These are phyloP conservation scores for Clavaria fumosa DNA, from an alignment of 768 basidiomycete genomes.

Conservation along the genomic window DNA sequence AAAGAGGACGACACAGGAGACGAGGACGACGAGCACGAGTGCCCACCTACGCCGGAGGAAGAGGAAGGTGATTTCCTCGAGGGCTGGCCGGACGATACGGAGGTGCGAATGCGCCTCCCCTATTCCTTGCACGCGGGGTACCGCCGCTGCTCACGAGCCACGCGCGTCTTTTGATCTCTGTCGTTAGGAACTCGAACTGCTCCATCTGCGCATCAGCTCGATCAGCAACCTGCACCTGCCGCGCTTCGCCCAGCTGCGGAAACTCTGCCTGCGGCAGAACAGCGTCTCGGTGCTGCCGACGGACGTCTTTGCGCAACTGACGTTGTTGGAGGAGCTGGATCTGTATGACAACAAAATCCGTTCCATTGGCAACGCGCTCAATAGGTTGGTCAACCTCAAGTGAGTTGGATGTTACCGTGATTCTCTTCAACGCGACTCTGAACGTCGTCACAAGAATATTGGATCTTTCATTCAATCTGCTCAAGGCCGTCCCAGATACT, in stretches of 20 bases:
- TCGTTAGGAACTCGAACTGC: slow-evolving; percentile 86
- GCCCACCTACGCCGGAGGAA: slow-evolving; percentile 26
- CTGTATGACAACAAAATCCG: slow-evolving; percentile 94
- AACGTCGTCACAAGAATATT: slow-evolving; percentile 60
- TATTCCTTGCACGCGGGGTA: background rate
- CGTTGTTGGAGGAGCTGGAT: slow-evolving; percentile 75
- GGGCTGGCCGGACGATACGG: slow-evolving; percentile 72
- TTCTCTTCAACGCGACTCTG: too few species aligned
- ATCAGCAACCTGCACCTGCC: slow-evolving; percentile 51
- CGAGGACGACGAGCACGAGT: slow-evolving; percentile 27
- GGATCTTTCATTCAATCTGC: slow-evolving; percentile 91
- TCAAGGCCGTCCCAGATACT: slow-evolving; percentile 53
- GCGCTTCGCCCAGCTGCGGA: slow-evolving; percentile 57
- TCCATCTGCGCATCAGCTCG: slow-evolving; percentile 63
- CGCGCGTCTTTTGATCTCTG: too few species aligned
- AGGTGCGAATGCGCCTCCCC: slow-evolving; percentile 31
- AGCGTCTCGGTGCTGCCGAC: slow-evolving; percentile 58
- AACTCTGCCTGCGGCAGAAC: slow-evolving; percentile 79
- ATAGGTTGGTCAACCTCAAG: slow-evolving; percentile 39
- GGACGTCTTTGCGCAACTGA: slow-evolving; percentile 49
- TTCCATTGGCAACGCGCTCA: slow-evolving; percentile 48
- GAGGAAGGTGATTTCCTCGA: slow-evolving; percentile 57
- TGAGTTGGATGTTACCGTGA: too few species aligned
- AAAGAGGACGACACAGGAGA: slow-evolving; percentile 16
- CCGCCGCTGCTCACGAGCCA: too few species aligned